Percentiles rank a stretch among this genome's conserved stretches.
Evolutionary conservation across 768 basidiomycete species (phyloP).

Genomic region (Tulasnella sp.): DNA sequence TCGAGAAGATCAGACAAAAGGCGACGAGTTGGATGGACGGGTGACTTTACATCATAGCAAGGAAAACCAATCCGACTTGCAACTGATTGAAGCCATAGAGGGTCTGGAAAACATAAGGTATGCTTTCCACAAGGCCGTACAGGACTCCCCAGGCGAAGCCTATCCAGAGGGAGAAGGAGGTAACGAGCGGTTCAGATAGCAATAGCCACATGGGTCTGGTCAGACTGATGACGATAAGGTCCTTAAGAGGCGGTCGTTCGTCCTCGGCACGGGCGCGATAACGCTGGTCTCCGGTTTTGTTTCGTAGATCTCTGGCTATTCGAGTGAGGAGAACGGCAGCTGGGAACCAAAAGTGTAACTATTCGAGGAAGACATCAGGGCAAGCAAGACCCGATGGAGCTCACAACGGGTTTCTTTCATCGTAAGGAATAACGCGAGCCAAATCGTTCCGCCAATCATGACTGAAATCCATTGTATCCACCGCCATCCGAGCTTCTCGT

Average conservation of each 20-base stretch:
- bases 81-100: conserved; percentile 53
- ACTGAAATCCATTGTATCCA: conserved; percentile 80
- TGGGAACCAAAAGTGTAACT: neutral
- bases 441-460: conserved; percentile 49
- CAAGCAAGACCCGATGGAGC: neutral
- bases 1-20: neutral
- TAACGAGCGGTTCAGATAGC: conserved; percentile 62
- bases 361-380: too few relatives aligned
- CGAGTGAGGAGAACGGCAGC: conserved; percentile 54
- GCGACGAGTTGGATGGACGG: too few relatives aligned
- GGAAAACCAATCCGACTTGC: conserved; percentile 45
- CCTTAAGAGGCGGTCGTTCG: conserved; percentile 33
- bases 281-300: conserved; percentile 49
- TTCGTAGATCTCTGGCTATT: conserved; percentile 51
- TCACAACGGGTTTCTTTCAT: conserved; percentile 55
- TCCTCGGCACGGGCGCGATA: conserved; percentile 56
- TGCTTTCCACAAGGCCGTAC: conserved; percentile 57
- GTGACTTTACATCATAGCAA: conserved; percentile 36
- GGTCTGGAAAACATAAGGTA: conserved; percentile 43
- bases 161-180: conserved; percentile 56
- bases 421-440: conserved; percentile 40
- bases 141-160: conserved; percentile 69
- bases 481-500: conserved; percentile 51
- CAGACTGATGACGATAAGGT: conserved; percentile 57
- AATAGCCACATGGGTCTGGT: conserved; percentile 65